phyloP scores from a whole-genome alignment of 192 early-diverging fungal genomes.

The Rhizophlyctis rosea region DNA sequence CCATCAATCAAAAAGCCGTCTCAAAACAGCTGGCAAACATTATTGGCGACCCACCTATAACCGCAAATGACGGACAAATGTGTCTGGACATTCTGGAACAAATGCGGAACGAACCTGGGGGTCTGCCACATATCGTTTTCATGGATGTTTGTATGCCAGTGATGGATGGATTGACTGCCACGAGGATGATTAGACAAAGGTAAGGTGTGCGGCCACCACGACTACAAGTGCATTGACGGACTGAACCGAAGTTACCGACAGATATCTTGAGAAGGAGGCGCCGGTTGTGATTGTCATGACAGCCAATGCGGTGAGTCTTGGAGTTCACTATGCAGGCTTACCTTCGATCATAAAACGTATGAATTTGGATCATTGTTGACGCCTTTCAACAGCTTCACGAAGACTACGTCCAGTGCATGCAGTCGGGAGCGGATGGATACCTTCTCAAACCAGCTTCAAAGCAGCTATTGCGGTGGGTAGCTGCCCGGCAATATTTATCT shows the following conservation, averaged over 20 bases:
- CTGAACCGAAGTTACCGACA: not conserved
- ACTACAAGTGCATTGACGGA: not conserved
- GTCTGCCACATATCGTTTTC: constrained; percentile 20
- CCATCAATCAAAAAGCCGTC: constrained; percentile 28
- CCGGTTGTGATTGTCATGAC: constrained; percentile 26
- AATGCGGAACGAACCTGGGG: not conserved
- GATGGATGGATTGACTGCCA: constrained; percentile 35
- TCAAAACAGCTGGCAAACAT: constrained; percentile 13
- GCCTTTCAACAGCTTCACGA: constrained; percentile 18
- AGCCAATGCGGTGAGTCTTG: constrained; percentile 18
- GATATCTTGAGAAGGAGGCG: constrained; percentile 2
- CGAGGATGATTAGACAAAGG: constrained; percentile 11
- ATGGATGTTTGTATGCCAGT: constrained; percentile 39
- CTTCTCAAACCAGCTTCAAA: constrained; percentile 23
- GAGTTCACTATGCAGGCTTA: not conserved
- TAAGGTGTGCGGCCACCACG: not conserved
- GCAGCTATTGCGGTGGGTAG: constrained; percentile 18
- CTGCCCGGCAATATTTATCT: not conserved
- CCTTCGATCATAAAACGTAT: too few species aligned
- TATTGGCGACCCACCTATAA: constrained; percentile 9
- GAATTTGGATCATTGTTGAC: not conserved
- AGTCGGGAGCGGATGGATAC: constrained; percentile 24
- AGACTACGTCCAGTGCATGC: constrained; percentile 30
- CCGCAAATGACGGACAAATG: constrained; percentile 22
- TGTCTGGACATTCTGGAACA: constrained; percentile 23